Base-by-base conservation (phyloP, 2,329 filamentous ascomycete species). In the Byssothecium circinans region DNA sequence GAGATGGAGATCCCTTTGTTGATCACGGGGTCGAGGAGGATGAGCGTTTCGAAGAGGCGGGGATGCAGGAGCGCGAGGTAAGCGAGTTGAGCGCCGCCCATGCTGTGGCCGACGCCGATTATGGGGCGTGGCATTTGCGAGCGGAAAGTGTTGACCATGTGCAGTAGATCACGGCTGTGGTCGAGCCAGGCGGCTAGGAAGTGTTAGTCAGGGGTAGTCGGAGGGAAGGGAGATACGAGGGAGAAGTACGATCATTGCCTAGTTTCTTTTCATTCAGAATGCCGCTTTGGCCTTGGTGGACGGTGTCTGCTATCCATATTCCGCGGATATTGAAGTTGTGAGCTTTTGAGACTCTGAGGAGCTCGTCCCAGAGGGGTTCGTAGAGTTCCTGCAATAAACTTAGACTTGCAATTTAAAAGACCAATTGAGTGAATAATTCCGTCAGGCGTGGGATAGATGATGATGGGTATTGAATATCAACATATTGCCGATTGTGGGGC, bases 271-370 rank as follows among this genome's bases (percentile, higher is more conserved):
- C 87, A 68, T 96, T 97, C 34, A 95, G 65, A 10, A 88, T 75
- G 32, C 87, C 84, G 65, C 88, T 95, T 61, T 83, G 78, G 29
- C 91, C 91, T 74, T 96, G 89, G 66, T 90, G 86, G 23, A 89
- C 85, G n/a, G 88, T 83, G 73, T 97, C 92, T 52, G 89, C 85
- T 60, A 96, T 94, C 88, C 89, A 96, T 58, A 97, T 91, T 52
- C 82, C 78, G 47, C 89, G 82, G 60, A 97, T 89, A 2, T 80
- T 78, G 59, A 95, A 82, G 15, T 83, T 84, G 46, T 78, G 75
- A 12, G 71, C 66, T 55, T 80, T 79, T 5, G 85, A 75, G 15
- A 78, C 74, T 15, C 77, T 72, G 57, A 88, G 76, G 1, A 96
- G 75, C 42, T 96, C 89, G 49, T 92, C 89, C 88, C 91, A 96